Base-by-base conservation (phyloP, 352 stramenopile species). In the Globisporangium ultimum region DNA sequence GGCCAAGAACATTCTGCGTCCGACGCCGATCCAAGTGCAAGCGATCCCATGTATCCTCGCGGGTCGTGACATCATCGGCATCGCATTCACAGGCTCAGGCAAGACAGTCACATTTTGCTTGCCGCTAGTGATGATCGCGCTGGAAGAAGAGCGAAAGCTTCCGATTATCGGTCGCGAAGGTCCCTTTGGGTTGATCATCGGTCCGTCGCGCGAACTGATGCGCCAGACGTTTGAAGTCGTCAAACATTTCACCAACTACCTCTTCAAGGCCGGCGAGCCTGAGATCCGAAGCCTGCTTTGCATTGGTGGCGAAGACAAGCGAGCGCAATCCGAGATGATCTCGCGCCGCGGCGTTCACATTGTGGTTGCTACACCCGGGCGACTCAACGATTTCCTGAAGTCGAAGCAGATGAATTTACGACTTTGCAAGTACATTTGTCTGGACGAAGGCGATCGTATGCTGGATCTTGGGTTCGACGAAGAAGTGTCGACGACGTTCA, bases 401-500 rank as follows among this genome's bases (percentile, higher is more conserved):
- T 76, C 90, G 41, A 85, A 91, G 22, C 87, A 97, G 60, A 97
- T 99, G 74, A 97, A 87, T 66, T 70, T 99, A 50, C 84, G 96
- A 40, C 75, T 98, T 60, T 98, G 90, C 72, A 93, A 97, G 60
- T 99, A 98, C 76, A 97, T 99, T 70, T 99, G 96, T 65, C 70
- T 99, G 56, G 97, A 99, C 68, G 97, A 99, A 83, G 97, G 93
- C 49, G 97, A 99, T 70, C 89, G 96, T 36, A 99, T 99, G 96
- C 74, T 99, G 32, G 97, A 99, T 80, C 75, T 98, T 38, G 96
- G 94, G 36, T 96, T 96, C 60, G 86, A 96, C 58, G 82, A 97
- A 60, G 88, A 98, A 64, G 88, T 98, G 38, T 81, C 93, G 48
- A 93, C 96, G 46, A 99, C 98, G 40, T 99, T 99, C 70, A 99